Conservation (phyloP, 2,329 filamentous ascomycete species). For the Cadophora luteo-olivacea region DNA sequence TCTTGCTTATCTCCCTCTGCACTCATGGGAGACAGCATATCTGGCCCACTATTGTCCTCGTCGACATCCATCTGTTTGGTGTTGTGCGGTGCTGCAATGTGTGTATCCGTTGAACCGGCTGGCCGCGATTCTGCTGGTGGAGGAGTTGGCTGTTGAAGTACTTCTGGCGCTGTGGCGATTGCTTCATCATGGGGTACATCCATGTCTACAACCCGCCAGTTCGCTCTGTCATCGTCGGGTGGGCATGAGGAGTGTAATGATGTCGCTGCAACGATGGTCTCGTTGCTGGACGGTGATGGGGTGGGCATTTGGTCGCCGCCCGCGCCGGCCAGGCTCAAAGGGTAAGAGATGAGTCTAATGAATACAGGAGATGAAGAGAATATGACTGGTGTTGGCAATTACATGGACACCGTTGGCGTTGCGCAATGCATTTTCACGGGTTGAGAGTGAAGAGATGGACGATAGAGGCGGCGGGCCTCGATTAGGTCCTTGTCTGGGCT, state of each 20-base stretch:
- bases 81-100: constrained; percentile 43
- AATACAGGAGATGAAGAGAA: constrained; percentile 41
- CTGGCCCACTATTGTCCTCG: constrained; percentile 44
- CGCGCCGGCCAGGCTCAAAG: constrained; percentile 41
- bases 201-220: constrained; percentile 45
- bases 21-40: constrained; percentile 46
- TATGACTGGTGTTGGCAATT: constrained; percentile 31
- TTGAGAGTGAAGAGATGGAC: constrained; percentile 24
- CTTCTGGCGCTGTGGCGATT: constrained; percentile 39
- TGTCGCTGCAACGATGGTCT: constrained; percentile 36
- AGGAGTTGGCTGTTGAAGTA: constrained; percentile 41
- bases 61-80: constrained; percentile 52
- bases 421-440: constrained; percentile 31
- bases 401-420: constrained; percentile 38
- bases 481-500: constrained; percentile 21
- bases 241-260: constrained; percentile 50
- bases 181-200: constrained; percentile 41
- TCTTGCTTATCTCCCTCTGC: constrained; percentile 48
- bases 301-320: constrained; percentile 46
- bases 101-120: constrained; percentile 43
- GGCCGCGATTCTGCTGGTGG: constrained; percentile 38
- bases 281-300: constrained; percentile 43
- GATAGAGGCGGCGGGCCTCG: constrained; percentile 27
- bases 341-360: constrained; percentile 37
- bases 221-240: constrained; percentile 48